These are phyloP conservation scores for Cercophora samala DNA, from an alignment of 495 filamentous ascomycete species.

Conservation along the genomic window DNA sequence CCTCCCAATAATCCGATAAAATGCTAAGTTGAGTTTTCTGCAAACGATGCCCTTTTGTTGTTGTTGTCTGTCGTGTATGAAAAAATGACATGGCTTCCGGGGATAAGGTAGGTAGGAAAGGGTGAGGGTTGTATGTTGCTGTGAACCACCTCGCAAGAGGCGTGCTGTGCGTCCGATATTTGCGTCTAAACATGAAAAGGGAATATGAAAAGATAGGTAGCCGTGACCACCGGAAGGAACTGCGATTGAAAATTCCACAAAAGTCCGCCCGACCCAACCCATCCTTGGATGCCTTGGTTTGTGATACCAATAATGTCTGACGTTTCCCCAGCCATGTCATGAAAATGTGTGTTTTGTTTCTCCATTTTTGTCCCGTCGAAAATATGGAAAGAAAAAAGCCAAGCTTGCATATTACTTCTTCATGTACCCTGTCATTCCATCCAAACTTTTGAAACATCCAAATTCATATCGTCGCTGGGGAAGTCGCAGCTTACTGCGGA, in stretches of 20 bases:
- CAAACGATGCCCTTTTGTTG: no score
- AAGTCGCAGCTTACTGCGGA: slow-evolving; percentile 23
- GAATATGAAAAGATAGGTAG: not conserved
- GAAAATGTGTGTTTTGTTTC: not conserved
- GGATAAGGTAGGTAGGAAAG: no score
- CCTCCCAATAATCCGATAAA: no score
- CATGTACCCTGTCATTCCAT: not conserved
- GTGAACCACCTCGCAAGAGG: not conserved
- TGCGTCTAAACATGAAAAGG: not conserved
- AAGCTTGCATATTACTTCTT: not conserved
- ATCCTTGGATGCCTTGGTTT: not conserved
- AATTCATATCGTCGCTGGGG: not conserved
- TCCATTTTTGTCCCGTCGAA: not conserved
- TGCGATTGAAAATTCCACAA: not conserved
- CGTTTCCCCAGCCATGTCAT: not conserved
- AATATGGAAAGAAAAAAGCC: not conserved
- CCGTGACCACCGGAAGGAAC: not conserved
- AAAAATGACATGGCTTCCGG: no score
- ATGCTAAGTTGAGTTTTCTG: no score
- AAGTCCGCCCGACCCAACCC: not conserved
- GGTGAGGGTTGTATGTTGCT: not conserved
- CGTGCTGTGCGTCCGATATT: not conserved
- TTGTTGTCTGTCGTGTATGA: no score
- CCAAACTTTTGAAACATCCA: not conserved
- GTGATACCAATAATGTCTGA: not conserved